Base-by-base conservation (phyloP, 805 yeast genomes). In the Lipomyces starkeyi region DNA sequence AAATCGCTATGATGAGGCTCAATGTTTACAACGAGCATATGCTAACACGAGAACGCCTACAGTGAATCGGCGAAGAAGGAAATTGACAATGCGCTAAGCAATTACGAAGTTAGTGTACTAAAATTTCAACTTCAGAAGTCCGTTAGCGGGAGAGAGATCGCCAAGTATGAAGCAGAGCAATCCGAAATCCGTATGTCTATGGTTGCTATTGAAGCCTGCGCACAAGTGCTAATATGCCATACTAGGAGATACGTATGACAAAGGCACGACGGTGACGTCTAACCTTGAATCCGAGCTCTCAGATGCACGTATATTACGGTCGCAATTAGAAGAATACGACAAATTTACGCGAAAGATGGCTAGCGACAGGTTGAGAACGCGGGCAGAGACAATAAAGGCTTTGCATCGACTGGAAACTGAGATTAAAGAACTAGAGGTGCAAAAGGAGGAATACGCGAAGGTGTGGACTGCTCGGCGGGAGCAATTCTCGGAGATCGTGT, bases 251-350 rank as follows among this genome's bases (percentile, higher is more conserved):
- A 27, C 64, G 40, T 60, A 62, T 32, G 62, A 58, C 17, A 32
- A 37, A 8, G 59, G 66, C 17, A 25, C 4, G 3, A 29, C 29
- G n/a, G 52, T 55, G 17, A 64, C 63, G 11, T 22, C 35, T 5
- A 14, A 22, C 14, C 68, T 69, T 20, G 72, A 69, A 17, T 11
- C n/a, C 14, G 68, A 59, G 43, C 66, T 69, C 57, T 61, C 58
- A 17, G 58, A 57, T 35, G 75, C 76, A 1, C 72, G 70, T 59
- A 59, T 22, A 25, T 49, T 58, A 17, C 70, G 77, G 47, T 53
- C 63, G 5, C 72, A 75, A 57, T 61, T 68, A 32, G 76, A 76
- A 65, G 75, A 73, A 32, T 73, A 72, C 67, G 73, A 74, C 65
- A 25, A 47, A 9, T 57, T 73, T 25, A 68, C 70, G 17, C 61